Evolutionary conservation across 2,329 filamentous ascomycete genomes (phyloP).

Genomic region (Didymella lethalis): DNA sequence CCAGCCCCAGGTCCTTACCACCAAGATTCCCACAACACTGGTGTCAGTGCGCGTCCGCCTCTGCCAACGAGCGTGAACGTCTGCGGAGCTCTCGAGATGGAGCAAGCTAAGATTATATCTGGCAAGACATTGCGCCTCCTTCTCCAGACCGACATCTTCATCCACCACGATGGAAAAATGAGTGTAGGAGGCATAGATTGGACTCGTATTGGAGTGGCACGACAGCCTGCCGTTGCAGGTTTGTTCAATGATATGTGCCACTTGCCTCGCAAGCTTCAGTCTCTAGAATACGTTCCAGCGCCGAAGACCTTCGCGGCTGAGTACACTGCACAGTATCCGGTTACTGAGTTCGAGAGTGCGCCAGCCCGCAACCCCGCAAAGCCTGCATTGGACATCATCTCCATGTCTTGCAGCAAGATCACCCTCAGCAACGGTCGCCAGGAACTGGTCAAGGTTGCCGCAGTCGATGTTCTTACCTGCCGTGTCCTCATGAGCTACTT

Average conservation of each 20-base stretch:
- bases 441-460: slow-evolving; percentile 46
- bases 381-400: slow-evolving; percentile 33
- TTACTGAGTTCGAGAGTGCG: slow-evolving; percentile 33
- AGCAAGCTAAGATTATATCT: slow-evolving; percentile 37
- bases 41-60: neutral
- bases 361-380: slow-evolving; percentile 22
- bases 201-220: slow-evolving; percentile 35
- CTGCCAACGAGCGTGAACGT: slow-evolving; percentile 11
- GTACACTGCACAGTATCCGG: slow-evolving; percentile 28
- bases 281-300: slow-evolving; percentile 35
- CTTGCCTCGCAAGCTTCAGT: slow-evolving; percentile 37
- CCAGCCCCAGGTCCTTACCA: neutral
- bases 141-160: slow-evolving; percentile 40
- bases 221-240: slow-evolving; percentile 29
- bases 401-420: slow-evolving; percentile 42
- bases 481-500: slow-evolving; percentile 45
- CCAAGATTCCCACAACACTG: neutral
- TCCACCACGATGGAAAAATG: slow-evolving; percentile 39
- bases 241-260: slow-evolving; percentile 41
- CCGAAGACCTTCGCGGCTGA: slow-evolving; percentile 38
- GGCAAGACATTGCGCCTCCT: slow-evolving; percentile 38
- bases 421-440: slow-evolving; percentile 29
- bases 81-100: slow-evolving; percentile 32
- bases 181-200: slow-evolving; percentile 34
- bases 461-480: slow-evolving; percentile 42